Base-by-base conservation (phyloP, 2,329 filamentous ascomycete species). In the Hyphodiscus sp. region DNA sequence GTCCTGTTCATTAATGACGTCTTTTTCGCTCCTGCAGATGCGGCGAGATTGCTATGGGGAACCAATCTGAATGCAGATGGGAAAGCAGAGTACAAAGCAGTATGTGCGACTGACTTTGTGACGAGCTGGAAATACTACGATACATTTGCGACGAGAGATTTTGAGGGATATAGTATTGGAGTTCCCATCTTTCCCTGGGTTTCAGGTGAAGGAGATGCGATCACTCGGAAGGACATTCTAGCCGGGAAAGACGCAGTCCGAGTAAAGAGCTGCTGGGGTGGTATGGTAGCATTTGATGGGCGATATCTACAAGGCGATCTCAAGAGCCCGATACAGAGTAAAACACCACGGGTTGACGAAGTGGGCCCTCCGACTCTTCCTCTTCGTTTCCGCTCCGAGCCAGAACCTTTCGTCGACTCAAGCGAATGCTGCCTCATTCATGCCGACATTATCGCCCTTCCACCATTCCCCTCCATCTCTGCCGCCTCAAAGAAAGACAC, bases 181-280 rank as follows among this genome's bases (percentile, higher is more conserved):
- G 74, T 86, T 42, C 80, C 83, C 1, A 79, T 85, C 55, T 91
- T 80, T 67, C 87, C 87, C 0, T 86, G 83, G 70, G 86, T 87
- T 67, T 76, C 80, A 4, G 69, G 66, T 45, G 72, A 70, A 1
- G 79, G 79, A 1, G 67, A 76, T 15, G 81, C 73, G 0, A 70
- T 70, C n/a, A 82, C 77, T 41, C 76, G 86, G 45, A 72, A 74
- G 4, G 85, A 87, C 65, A 82, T 89, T 18, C 68, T 87, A 1
- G 72, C 71, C 0, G 79, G 81, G 52, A 76, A 68, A 41, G 81
- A 85, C 59, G 80, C 85, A 0, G 86, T 91, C 1, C 78, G 82
- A 9, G 86, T 90, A 1, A 80, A 78, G 61, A 84, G 83, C 58
- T 91, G 87, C 69, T 91, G 87, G 87, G 85, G 86, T 50, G 87